Evolutionary conservation across 2,329 filamentous ascomycete genomes (phyloP).

Genomic region (Nigrospora oryzae): DNA sequence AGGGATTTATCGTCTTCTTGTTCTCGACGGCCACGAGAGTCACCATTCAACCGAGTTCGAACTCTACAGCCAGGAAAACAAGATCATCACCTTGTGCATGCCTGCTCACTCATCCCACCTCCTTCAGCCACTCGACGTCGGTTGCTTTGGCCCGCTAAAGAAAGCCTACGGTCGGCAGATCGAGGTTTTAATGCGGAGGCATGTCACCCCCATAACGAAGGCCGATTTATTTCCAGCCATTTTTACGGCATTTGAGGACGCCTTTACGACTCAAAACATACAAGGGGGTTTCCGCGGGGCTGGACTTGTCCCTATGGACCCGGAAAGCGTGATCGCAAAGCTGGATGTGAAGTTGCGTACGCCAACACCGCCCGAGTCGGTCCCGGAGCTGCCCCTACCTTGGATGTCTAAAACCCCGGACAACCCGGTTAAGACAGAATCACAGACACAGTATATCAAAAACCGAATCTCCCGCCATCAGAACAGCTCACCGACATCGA

Average conservation of each 20-base stretch:
- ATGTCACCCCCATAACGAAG: constrained; percentile 20
- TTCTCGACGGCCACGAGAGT: constrained; percentile 27
- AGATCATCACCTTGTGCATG: constrained; percentile 28
- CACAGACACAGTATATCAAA: too few species aligned
- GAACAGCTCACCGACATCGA: too few species aligned
- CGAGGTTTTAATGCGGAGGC: constrained; percentile 14
- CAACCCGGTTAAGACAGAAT: too few species aligned
- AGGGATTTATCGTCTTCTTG: constrained; percentile 21
- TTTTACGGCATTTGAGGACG: background rate
- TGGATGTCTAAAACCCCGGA: too few species aligned
- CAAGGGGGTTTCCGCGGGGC: background rate
- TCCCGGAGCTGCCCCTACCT: too few species aligned
- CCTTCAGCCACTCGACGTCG: constrained; percentile 28
- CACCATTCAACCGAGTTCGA: constrained; percentile 24
- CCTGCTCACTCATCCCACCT: constrained; percentile 24
- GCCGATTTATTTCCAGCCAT: background rate
- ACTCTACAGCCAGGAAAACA: constrained; percentile 21
- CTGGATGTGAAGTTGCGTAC: background rate
- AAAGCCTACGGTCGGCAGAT: constrained; percentile 18
- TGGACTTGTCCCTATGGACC: background rate
- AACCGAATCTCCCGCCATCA: too few species aligned
- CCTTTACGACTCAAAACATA: background rate
- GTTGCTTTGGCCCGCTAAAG: constrained; percentile 27
- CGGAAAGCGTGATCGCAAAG: background rate
- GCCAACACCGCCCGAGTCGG: background rate